phyloP scores from a whole-genome alignment of 108 stramenopile species.

The Nitzschia sp. region DNA sequence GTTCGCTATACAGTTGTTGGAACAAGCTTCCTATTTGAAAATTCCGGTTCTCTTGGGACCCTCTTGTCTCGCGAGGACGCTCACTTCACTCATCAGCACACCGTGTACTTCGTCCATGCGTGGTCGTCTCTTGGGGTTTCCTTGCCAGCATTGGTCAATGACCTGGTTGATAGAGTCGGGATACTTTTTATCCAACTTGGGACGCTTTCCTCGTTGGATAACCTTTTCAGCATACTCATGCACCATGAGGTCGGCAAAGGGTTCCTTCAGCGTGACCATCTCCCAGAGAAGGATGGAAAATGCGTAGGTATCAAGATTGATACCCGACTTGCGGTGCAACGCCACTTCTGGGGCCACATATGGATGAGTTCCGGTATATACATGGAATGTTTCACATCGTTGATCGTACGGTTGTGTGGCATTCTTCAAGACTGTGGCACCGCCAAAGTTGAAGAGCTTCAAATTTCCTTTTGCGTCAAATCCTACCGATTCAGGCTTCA shows the following conservation, averaged over 20 bases:
- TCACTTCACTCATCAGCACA: too few species aligned
- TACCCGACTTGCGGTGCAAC: not conserved
- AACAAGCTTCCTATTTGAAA: too few species aligned
- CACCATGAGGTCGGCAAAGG: not conserved
- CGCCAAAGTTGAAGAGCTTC: not conserved
- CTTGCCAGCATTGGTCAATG: not conserved
- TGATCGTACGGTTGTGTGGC: not conserved
- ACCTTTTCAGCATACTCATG: constrained; percentile 1
- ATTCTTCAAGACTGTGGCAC: not conserved
- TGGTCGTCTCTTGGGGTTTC: not conserved
- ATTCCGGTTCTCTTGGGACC: too few species aligned
- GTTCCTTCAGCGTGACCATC: constrained; percentile 2
- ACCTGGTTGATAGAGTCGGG: not conserved
- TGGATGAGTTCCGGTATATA: not conserved
- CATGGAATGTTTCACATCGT: not conserved
- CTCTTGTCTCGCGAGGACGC: too few species aligned
- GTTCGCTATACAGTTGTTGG: too few species aligned
- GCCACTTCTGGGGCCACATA: constrained; percentile 1
- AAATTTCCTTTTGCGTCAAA: not conserved
- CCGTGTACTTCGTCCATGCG: not conserved
- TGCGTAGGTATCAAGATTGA: not conserved
- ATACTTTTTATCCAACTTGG: not conserved
- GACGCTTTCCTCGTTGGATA: not conserved
- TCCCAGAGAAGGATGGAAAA: constrained; percentile 6
- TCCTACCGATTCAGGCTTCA: not conserved